Conservation (phyloP, 169 alveolate species). For the Babesia bigemina region DNA sequence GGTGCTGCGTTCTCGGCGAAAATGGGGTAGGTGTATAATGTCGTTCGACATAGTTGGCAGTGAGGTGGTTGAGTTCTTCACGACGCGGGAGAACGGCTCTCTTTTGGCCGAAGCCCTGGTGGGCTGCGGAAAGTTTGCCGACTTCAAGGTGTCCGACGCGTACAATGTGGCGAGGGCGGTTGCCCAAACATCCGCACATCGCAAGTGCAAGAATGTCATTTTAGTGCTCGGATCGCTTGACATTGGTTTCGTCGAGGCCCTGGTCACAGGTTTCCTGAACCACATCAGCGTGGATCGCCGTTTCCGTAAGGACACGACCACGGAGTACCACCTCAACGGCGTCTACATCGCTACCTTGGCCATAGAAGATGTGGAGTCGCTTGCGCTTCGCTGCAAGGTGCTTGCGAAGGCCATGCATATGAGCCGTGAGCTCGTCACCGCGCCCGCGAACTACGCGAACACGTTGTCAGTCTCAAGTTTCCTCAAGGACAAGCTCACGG, state of each 20-base stretch:
- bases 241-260: constrained; percentile 12
- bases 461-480: constrained; percentile 78
- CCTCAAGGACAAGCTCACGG: constrained; percentile 70
- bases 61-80: constrained; percentile 34
- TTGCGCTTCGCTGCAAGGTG: constrained; percentile 22
- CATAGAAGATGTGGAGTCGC: not conserved
- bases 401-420: constrained; percentile 42
- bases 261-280: constrained; percentile 34
- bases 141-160: constrained; percentile 37
- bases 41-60: constrained; percentile 1
- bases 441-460: constrained; percentile 85
- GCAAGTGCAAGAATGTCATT: constrained; percentile 34
- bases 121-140: constrained; percentile 44
- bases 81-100: constrained; percentile 19
- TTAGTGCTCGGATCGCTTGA: constrained; percentile 19
- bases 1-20: constrained; percentile 31
- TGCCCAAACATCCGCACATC: constrained; percentile 27
- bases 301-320: constrained; percentile 49
- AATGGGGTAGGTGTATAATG: constrained; percentile 38
- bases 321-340: constrained; percentile 27
- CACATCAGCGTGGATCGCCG: constrained; percentile 55
- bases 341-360: constrained; percentile 13
- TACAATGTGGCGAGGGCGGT: constrained; percentile 17
- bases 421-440: constrained; percentile 79
- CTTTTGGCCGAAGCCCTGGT: constrained; percentile 42